Base-by-base conservation (phyloP, 2,329 filamentous ascomycete species). In the Sclerotinia glacialis region DNA sequence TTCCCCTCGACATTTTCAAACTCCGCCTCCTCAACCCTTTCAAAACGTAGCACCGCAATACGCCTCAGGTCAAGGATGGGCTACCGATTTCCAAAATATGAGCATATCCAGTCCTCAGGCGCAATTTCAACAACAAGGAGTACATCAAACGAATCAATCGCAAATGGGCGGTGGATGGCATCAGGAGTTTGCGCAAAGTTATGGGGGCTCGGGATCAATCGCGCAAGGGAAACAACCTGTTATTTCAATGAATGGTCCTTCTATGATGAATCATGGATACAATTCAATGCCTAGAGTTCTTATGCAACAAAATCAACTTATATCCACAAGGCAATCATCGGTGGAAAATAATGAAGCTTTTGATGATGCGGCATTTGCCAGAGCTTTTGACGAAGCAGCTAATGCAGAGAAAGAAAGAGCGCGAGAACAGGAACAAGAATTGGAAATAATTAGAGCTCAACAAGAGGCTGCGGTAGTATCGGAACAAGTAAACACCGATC, bases 311-410 rank as follows among this genome's bases (percentile, higher is more conserved):
- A 61, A 34, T 28, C 56, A 60, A 42, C 23, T 66, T 44, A 42
- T 31, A 16, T 59, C 64, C n/a, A 53, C 58, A 26, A 47, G 23
- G 34, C 76, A 76, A 49, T 56, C 44, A 56, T 55, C 71, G 56
- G 72, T 72, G 64, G 77, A 79, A 47, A 72, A 76, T 1, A 79
- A 79, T 14, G 74, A 80, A 23, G 72, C 76, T 12, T 84, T 83
- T 66, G 82, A 86, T 65, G 82, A 85, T 49, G 83, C 80, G 26
- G 84, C 83, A 21, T 86, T 86, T 69, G 83, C 82, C 60, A 74
- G 78, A 58, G 83, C 84, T 2, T 86, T 86, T 71, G 82, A 76
- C 23, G 70, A 74, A 60, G 75, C 74, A n/a, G 72, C 74, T 16
- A 69, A 71, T 40, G 64, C 68, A 18, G 72, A 72, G 60, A 59